Evolutionary conservation across 2,329 filamentous ascomycete genomes (phyloP).

Genomic region (Grosmannia serpens): DNA sequence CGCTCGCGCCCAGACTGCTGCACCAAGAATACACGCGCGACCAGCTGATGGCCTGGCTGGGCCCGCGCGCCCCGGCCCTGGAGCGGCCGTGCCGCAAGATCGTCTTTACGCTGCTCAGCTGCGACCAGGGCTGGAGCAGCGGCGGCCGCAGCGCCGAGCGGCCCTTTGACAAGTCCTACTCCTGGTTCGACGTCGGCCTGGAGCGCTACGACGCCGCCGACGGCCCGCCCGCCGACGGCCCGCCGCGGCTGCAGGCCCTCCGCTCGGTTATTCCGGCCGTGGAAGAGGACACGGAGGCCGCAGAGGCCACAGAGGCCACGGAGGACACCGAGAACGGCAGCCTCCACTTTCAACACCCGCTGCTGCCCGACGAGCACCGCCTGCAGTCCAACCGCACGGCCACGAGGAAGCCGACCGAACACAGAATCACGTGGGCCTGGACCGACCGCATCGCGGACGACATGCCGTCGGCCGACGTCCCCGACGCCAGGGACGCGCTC

Average conservation of each 20-base stretch:
- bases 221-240: background rate
- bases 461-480: constrained; percentile 12
- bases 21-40: background rate
- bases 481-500: constrained; percentile 18
- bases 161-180: constrained; percentile 38
- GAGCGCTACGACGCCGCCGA: constrained; percentile 39
- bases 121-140: constrained; percentile 48
- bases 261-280: constrained; percentile 24
- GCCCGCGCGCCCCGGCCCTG: constrained; percentile 21
- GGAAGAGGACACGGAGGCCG: background rate
- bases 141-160: constrained; percentile 13
- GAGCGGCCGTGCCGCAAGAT: constrained; percentile 46
- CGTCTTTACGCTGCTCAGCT: constrained; percentile 44
- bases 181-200: constrained; percentile 53
- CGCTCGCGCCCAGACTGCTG: background rate
- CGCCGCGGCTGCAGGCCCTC: constrained; percentile 12
- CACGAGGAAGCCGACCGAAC: constrained; percentile 19
- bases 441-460: constrained; percentile 27
- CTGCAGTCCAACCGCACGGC: constrained; percentile 38
- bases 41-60: constrained; percentile 18
- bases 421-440: constrained; percentile 43
- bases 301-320: background rate
- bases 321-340: background rate
- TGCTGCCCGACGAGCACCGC: constrained; percentile 23
- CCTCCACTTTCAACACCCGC: constrained; percentile 25